Base-by-base conservation (phyloP, 83 land plant species). In the Diphasiastrum complanatum region DNA sequence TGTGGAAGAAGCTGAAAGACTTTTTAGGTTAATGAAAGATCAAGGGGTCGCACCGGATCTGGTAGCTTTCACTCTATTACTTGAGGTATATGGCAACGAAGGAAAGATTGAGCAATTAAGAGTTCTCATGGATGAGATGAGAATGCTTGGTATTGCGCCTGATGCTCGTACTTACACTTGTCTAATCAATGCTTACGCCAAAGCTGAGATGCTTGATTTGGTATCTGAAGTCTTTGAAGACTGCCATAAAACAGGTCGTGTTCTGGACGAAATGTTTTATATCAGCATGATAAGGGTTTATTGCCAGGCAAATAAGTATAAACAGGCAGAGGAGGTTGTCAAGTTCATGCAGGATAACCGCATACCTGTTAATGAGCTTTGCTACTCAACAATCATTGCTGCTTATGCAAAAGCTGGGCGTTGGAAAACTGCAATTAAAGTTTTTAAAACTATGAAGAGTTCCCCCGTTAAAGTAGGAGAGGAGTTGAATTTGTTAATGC, bases 111-210 rank as follows among this genome's bases (percentile, higher is more conserved):
- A 54, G 10, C 81, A 81, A 52, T 85, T 85, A 10, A 66, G 77
- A 23, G 62, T 37, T n/a, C 66, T 59, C 47, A 74, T 84, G 14
- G 66, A 77, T 45, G 76, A 77, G 16, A 79, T 84, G 77, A 58
- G 34, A 22, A 54, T 31, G 46, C 50, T 22, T 18, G 80, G 80
- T 2, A 12, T 69, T 2, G 3, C 37, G 16, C 73, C 62, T 0
- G 75, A 79, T 60, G 43, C 61, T 33, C 32, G 67, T 2, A 47
- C 73, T 6, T 87, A 80, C 64, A 67, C 74, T 32, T 78, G 83
- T 5, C 41, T 87, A 52, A 81, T 87, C 14, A 51, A 72, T 47
- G 72, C 85, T 16, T 79, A 81, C 45, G 88, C 77, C 5, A 63
- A 51, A 5, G 73, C 64, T 33, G 68, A 69, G 12, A 79, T 79